Percentiles rank a stretch among this genome's conserved stretches.
Evolutionary conservation across 768 basidiomycete genomes (phyloP).

Genomic region (Leccinum truebloodii): DNA sequence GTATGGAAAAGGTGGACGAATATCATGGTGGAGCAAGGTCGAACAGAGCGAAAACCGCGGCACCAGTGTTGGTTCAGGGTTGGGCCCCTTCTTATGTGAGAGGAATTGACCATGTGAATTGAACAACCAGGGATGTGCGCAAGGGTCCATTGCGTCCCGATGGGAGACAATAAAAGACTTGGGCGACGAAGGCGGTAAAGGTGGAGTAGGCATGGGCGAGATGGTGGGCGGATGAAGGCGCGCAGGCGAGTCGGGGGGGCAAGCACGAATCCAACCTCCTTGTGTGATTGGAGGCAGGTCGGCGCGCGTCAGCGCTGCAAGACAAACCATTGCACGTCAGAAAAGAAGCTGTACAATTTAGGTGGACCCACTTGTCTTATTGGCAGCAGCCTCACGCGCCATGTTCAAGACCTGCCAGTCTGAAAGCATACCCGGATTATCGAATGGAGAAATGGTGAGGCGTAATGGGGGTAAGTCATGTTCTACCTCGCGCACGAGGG

Average conservation of each 20-base stretch:
- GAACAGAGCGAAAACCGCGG: constrained; percentile 57
- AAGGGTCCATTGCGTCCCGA: constrained; percentile 38
- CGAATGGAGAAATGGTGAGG: constrained; percentile 31
- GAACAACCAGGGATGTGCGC: constrained; percentile 36
- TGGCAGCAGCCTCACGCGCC: constrained; percentile 29
- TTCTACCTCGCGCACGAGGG: constrained; percentile 30
- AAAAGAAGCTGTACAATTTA: not conserved
- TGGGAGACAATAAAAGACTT: constrained; percentile 41
- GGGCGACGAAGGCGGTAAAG: not conserved
- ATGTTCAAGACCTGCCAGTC: constrained; percentile 25
- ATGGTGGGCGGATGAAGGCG: constrained; percentile 35
- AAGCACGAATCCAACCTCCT: constrained; percentile 26
- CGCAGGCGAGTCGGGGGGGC: constrained; percentile 26
- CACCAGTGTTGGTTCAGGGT: constrained; percentile 41
- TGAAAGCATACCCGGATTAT: constrained; percentile 31
- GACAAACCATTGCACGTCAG: not conserved
- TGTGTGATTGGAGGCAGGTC: constrained; percentile 37
- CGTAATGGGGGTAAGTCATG: constrained; percentile 34
- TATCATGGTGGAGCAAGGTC: constrained; percentile 54
- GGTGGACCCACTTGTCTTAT: constrained; percentile 27
- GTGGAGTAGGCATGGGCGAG: constrained; percentile 1
- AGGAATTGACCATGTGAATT: constrained; percentile 54
- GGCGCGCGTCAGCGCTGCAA: constrained; percentile 27
- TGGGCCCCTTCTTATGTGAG: constrained; percentile 46
- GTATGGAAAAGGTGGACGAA: constrained; percentile 50